Percentiles rank a stretch among this genome's conserved stretches.
phyloP scores from a whole-genome alignment of 2,329 filamentous ascomycete genomes.

The Ophiostoma ips region DNA sequence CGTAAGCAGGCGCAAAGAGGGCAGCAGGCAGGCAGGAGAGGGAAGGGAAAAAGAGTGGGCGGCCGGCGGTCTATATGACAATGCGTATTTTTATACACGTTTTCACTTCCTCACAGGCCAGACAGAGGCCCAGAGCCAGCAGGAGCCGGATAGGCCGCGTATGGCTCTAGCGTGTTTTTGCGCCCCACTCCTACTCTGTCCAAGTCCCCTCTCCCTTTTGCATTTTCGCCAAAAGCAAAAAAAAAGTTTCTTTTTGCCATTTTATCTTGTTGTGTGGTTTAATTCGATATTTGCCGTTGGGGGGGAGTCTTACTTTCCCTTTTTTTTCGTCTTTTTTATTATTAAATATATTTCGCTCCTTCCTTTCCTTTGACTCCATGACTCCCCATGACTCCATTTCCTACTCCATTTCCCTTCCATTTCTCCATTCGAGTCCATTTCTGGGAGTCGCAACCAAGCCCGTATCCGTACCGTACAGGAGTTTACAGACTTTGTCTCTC shows the following conservation, averaged over 20 bases:
- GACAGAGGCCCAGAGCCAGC: not conserved
- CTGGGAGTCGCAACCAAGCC: not conserved
- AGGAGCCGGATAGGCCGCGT: constrained; percentile 11
- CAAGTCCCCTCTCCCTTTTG: constrained; percentile 1
- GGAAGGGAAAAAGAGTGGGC: constrained; percentile 15
- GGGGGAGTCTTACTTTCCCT: too few relatives aligned
- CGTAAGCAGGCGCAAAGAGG: not conserved
- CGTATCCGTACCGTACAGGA: too few relatives aligned
- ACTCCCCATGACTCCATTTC: not conserved
- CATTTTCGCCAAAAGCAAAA: too few relatives aligned
- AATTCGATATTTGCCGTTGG: too few relatives aligned
- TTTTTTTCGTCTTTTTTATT: constrained; percentile 1
- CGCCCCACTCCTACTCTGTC: constrained; percentile 7
- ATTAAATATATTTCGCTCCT: not conserved
- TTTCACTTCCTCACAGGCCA: constrained; percentile 8
- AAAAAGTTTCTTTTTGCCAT: not conserved
- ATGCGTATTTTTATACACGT: constrained; percentile 21
- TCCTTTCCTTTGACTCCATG: not conserved
- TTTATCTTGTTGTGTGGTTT: not conserved
- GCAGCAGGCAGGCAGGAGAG: constrained; percentile 6
- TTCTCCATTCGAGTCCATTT: too few relatives aligned
- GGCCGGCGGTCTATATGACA: constrained; percentile 18
- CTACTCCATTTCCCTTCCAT: too few relatives aligned
- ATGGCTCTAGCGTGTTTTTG: constrained; percentile 10
- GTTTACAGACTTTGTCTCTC: too few relatives aligned